These are phyloP conservation scores for Talaromyces pinophilus DNA, from an alignment of 2,329 filamentous ascomycete species.

Conservation along the genomic window DNA sequence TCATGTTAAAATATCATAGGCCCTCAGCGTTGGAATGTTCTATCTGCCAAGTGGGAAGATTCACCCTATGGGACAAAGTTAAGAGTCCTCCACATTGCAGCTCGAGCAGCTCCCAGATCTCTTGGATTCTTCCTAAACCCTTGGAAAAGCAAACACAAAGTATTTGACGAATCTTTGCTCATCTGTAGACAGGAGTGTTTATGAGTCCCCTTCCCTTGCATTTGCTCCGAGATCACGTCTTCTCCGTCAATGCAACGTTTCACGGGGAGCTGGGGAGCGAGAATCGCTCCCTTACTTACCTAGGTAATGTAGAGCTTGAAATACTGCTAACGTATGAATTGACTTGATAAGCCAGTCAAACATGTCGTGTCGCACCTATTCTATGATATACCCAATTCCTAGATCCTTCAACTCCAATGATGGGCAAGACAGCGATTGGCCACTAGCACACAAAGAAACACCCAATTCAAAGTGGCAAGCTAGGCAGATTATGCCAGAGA, in stretches of 20 bases:
- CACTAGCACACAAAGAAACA: background rate
- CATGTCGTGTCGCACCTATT: background rate
- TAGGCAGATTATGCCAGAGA: background rate
- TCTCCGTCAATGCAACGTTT: background rate
- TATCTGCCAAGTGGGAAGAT: background rate
- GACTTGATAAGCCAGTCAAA: background rate
- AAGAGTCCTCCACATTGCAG: background rate
- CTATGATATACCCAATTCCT: background rate
- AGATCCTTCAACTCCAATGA: background rate
- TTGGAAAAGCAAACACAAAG: background rate
- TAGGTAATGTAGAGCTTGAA: background rate
- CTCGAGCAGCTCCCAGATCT: background rate
- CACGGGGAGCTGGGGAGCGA: too few relatives aligned
- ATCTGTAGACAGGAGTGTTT: background rate
- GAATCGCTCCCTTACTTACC: background rate
- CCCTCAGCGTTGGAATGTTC: background rate
- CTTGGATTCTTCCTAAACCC: background rate
- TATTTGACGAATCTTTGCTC: background rate
- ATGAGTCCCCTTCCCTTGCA: background rate
- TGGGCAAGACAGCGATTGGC: background rate
- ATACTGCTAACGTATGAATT: background rate
- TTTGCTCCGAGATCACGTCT: background rate
- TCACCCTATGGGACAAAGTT: background rate
- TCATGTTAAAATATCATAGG: background rate
- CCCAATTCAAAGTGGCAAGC: background rate